Evolutionary conservation across 257 asterid species (phyloP).

Genomic region (Solanum dulcamara): DNA sequence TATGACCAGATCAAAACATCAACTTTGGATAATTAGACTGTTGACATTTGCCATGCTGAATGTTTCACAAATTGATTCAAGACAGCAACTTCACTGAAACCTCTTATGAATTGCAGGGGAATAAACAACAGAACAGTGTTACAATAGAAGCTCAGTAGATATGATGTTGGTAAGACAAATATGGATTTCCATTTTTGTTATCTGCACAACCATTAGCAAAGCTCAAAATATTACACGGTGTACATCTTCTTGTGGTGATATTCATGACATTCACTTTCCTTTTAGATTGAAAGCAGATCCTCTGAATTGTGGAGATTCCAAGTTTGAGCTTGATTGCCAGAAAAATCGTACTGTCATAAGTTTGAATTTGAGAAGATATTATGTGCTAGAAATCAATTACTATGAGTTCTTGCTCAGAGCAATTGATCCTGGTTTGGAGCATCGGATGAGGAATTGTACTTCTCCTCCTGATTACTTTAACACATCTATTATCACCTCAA

Average conservation of each 20-base stretch:
- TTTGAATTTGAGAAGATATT: conserved; percentile 12
- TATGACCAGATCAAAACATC: background rate
- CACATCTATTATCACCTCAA: background rate
- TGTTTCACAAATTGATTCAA: background rate
- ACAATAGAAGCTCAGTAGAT: no score
- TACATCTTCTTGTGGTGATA: conserved; percentile 38
- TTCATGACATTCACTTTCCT: conserved; percentile 33
- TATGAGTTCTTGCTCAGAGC: conserved; percentile 28
- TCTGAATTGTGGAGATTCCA: conserved; percentile 24
- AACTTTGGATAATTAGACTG: background rate
- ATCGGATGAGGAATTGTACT: background rate
- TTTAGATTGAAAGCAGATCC: conserved; percentile 39
- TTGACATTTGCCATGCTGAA: background rate
- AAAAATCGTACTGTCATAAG: conserved; percentile 16
- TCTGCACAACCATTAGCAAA: background rate
- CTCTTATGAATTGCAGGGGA: no score
- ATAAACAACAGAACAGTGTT: no score
- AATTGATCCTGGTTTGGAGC: conserved; percentile 36
- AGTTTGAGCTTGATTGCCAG: conserved; percentile 37
- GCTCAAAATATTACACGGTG: conserved; percentile 25
- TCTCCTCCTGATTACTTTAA: background rate
- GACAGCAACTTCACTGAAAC: no score
- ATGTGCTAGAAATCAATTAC: conserved; percentile 29
- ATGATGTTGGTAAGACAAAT: background rate
- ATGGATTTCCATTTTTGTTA: conserved; percentile 9